phyloP scores from a whole-genome alignment of 164 flowering plant genomes.

The Vitis labrusca region DNA sequence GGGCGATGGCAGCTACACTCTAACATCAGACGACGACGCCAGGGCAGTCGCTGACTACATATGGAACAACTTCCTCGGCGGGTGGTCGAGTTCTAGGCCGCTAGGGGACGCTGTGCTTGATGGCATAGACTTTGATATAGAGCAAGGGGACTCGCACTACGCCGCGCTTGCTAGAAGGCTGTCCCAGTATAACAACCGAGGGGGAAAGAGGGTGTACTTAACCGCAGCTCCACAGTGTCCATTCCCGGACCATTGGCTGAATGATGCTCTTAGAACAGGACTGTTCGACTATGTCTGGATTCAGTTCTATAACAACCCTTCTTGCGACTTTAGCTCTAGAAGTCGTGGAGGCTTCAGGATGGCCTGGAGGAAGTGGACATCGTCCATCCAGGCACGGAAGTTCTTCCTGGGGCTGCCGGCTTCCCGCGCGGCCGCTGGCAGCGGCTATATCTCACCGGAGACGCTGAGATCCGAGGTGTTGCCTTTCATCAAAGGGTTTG shows the following conservation, averaged over 20 bases:
- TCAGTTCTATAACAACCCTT: conserved; percentile 34
- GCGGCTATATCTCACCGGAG: too few relatives aligned
- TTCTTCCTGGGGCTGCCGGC: conserved; percentile 33
- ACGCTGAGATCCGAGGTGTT: too few relatives aligned
- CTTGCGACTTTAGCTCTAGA: conserved; percentile 13
- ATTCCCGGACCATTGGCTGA: conserved; percentile 20
- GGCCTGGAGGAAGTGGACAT: conserved; percentile 24
- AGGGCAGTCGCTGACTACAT: conserved; percentile 22
- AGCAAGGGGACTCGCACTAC: conserved; percentile 15
- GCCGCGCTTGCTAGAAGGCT: conserved; percentile 13
- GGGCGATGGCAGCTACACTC: conserved; percentile 11
- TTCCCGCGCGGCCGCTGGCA: too few relatives aligned
- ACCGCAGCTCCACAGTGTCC: conserved; percentile 39
- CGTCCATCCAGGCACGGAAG: background rate
- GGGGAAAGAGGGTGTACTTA: conserved; percentile 18
- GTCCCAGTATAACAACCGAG: background rate
- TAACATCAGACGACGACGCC: conserved; percentile 26
- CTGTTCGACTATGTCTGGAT: conserved; percentile 41
- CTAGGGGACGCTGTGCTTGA: conserved; percentile 29
- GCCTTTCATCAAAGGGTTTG: background rate
- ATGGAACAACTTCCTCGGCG: conserved; percentile 29
- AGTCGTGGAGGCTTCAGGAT: background rate
- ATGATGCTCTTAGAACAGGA: conserved; percentile 21
- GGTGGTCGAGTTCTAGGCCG: conserved; percentile 18
- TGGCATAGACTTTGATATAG: conserved; percentile 33